These are phyloP conservation scores for Vicia villosa DNA, from an alignment of 306 rosid species.

Conservation along the genomic window DNA sequence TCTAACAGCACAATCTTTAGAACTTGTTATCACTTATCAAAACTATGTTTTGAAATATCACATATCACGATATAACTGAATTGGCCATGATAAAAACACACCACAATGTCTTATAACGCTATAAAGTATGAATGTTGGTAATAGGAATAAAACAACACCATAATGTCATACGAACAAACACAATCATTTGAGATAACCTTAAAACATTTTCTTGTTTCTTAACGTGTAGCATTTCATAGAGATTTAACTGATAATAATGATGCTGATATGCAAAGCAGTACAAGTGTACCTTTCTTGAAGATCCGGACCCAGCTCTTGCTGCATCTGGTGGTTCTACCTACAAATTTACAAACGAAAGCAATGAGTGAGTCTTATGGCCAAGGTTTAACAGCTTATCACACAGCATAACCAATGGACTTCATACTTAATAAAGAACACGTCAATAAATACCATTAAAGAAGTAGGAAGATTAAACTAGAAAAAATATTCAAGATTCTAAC, in stretches of 20 bases:
- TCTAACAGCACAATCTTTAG: not conserved
- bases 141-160: not conserved
- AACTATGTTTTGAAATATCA: not conserved
- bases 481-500: constrained; percentile 24
- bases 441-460: constrained; percentile 5
- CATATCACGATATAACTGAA: not conserved
- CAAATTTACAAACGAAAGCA: constrained; percentile 30
- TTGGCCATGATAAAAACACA: not conserved
- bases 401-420: constrained; percentile 11
- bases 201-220: not conserved
- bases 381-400: constrained; percentile 32
- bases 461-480: not conserved
- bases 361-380: constrained; percentile 8
- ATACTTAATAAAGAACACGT: constrained; percentile 25
- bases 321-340: constrained; percentile 86
- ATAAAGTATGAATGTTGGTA: not conserved
- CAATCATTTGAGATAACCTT: constrained; percentile 1
- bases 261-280: constrained; percentile 33
- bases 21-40: constrained; percentile 1
- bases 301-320: constrained; percentile 77
- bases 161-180: not conserved
- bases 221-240: not conserved
- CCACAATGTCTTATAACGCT: not conserved
- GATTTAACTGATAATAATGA: constrained; percentile 27
- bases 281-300: constrained; percentile 81